Evolutionary conservation across 441 rosid genomes (phyloP), one percentile per base, ranked within the genome.

Genomic region (Erysimum cheiri): DNA sequence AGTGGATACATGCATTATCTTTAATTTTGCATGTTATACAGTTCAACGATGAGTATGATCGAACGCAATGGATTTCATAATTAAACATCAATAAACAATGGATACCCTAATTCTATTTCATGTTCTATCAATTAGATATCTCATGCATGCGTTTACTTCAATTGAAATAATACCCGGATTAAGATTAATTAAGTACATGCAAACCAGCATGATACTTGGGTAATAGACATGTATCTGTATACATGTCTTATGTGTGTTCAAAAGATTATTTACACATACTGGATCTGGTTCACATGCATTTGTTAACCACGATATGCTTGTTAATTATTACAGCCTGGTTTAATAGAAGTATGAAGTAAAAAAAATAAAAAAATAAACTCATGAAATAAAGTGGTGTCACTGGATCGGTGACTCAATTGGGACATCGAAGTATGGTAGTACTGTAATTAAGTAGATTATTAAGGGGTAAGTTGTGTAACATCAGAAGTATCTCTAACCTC

Each of bases 1-100:
- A 67, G 72, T 66, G 77, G 77, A 41, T 67, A 40, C n/a, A n/a
- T n/a, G n/a, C 49, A 67, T 73, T 22, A 5, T 73, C 49, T 68
- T n/a, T n/a, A n/a, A n/a, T 43, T 64, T 26, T 60, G 67, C 77
- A 73, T 73, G 77, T 73, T 65, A 40, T 65, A 29, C 60, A 72
- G 17, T 39, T 64, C 65, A 58, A 58, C 59, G 44, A 64, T 72
- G 24, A 35, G 26, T 54, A n/a, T n/a, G n/a, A 48, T 48, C 31
- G 15, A 46, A 55, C 65, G 12, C n/a, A 4, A 12, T 64, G 32
- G 41, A 47, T 47, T 72, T 64, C 70, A 46, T 55, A 36, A 22
- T 22, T 22, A 22, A 17, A 48, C 41, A 36, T 36, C 26, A 59
- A 49, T 64, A 55, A 54, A 63, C 55, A 64, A 36, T 15, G 4